Evolutionary conservation across 768 basidiomycete species (phyloP), one percentile per base, ranked within the genome.

Genomic region (Amanita pallidorosea): DNA sequence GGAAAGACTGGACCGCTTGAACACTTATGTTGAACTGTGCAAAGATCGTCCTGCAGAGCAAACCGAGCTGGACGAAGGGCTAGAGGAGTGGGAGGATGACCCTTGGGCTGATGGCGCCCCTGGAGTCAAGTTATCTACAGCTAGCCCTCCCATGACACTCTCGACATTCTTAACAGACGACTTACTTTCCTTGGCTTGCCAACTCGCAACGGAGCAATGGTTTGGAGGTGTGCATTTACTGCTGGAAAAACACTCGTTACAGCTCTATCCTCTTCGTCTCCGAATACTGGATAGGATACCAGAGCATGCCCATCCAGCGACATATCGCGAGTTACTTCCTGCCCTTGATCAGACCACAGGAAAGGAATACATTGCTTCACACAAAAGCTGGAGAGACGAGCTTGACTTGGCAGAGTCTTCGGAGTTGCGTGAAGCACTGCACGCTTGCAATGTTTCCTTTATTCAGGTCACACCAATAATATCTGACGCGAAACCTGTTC

Each of bases 21-120:
- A 81, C 54, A 88, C 86, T n/a, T 91, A 75, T 53, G 69, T 76
- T 18, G 76, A 83, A 57, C 73, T 89, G 56, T 75, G 66, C 59
- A 72, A 72, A 54, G 69, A 63, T 18, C 56, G 69, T 11, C 62
- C 73, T 22, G 59, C 61, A 36, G 67, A 65, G 29, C 63, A 70
- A 29, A n/a, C 27, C 11, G 71, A 73, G 9, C 66, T 64, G 8
- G 79, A 81, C 47, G 73, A 74, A 49, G 70, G 71, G 18, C 71
- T 73, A 49, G 79, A 79, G 37, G 85, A 83, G 47, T 87, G 84
- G 85, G 79, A 80, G 57, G 86, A 84, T 57, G 84, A 88, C 61
- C 85, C 86, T 11, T 88, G 85, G 85, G 80, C 71, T 34, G 83
- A 88, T 25, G 64, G 59, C 41, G 53, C 59, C 23, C 50, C 55